Conservation (phyloP, 176 grass and related monocot genomes). For the Pharus latifolius region DNA sequence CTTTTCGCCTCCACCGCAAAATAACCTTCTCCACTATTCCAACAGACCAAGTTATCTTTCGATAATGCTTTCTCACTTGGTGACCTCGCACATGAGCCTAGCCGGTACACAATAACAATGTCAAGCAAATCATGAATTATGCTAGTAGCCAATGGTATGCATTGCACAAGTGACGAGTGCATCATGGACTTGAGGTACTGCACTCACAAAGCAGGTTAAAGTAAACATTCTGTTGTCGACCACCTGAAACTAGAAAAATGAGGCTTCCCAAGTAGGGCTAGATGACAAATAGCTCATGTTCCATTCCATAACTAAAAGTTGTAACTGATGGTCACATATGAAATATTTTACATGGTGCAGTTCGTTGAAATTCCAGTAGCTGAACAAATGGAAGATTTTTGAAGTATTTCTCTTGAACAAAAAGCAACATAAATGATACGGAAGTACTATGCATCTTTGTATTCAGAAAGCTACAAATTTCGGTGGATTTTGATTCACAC, state of each 20-base stretch:
- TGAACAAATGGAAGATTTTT: background rate
- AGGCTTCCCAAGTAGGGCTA: background rate
- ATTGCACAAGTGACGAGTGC: too few species aligned
- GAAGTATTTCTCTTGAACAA: background rate
- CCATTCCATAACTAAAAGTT: background rate
- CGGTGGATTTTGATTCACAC: background rate
- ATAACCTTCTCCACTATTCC: conserved; percentile 92
- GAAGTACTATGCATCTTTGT: background rate
- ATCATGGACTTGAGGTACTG: background rate
- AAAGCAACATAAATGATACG: background rate
- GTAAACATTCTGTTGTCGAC: background rate
- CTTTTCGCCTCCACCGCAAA: conserved; percentile 74
- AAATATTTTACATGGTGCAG: background rate
- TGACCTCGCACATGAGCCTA: conserved; percentile 95
- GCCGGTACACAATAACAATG: conserved; percentile 1
- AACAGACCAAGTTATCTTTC: conserved; percentile 86
- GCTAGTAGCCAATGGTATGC: too few species aligned
- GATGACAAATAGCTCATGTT: background rate
- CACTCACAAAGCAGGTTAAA: background rate
- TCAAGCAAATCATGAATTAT: conserved; percentile 1
- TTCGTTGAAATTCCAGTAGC: background rate
- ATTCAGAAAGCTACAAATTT: background rate
- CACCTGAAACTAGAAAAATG: background rate
- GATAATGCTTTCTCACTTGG: conserved; percentile 94
- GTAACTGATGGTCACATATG: background rate